Conservation (phyloP, 129 eudicot species). For the Calendula officinalis region DNA sequence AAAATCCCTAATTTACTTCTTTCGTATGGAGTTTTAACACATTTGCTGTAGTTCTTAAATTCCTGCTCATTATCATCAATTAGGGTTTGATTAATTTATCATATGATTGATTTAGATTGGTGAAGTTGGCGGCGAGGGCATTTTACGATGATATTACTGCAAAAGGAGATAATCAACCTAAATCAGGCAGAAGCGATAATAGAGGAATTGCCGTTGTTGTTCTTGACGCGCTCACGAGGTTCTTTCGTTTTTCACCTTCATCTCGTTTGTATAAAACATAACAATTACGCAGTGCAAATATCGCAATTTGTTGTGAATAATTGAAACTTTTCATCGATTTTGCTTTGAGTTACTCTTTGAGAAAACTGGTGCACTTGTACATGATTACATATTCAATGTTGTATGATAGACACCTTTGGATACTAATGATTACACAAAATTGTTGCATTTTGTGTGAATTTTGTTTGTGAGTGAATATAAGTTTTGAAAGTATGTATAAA, state of each 20-base stretch:
- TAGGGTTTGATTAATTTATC: constrained; percentile 1
- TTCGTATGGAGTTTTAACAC: not conserved
- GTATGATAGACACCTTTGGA: constrained; percentile 4
- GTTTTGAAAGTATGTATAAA: not conserved
- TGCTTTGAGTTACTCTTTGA: not conserved
- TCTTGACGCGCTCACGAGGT: constrained; percentile 97
- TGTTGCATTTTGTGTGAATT: not conserved
- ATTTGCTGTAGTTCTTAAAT: not conserved
- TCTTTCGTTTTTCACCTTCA: not conserved
- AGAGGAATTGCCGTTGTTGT: constrained; percentile 92
- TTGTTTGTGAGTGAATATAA: constrained; percentile 1
- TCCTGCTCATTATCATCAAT: not conserved
- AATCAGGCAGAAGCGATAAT: constrained; percentile 78
- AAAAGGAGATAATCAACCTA: constrained; percentile 87
- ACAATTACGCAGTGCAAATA: not conserved
- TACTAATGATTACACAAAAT: too few species aligned
- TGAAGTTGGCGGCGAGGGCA: constrained; percentile 88
- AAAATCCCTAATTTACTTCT: constrained; percentile 4
- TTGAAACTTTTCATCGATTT: too few species aligned
- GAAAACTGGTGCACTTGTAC: not conserved
- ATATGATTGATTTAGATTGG: constrained; percentile 52
- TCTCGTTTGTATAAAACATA: not conserved
- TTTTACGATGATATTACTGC: constrained; percentile 85
- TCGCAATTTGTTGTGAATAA: not conserved
- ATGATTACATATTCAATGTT: not conserved